These are phyloP conservation scores for Pulicaria dysenterica DNA, from an alignment of 129 eudicot species.

Conservation along the genomic window DNA sequence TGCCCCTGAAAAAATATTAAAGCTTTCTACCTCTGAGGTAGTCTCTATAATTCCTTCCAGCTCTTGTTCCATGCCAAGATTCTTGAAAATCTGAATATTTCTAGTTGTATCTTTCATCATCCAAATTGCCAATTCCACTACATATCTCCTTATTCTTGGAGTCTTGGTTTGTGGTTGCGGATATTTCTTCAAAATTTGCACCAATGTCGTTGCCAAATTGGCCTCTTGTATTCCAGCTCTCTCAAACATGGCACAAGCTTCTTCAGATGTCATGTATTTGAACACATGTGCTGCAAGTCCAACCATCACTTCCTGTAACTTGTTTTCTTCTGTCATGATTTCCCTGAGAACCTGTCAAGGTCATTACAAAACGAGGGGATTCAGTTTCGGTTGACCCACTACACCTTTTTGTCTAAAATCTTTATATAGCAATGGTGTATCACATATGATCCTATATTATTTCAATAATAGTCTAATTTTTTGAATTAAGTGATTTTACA, in stretches of 20 bases:
- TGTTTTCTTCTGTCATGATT: constrained; percentile 70
- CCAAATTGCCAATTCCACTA: constrained; percentile 75
- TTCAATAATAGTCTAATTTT: background rate
- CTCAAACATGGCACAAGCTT: constrained; percentile 51
- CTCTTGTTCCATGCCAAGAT: constrained; percentile 57
- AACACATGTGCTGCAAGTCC: constrained; percentile 75
- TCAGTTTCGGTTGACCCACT: no score
- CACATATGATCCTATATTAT: background rate
- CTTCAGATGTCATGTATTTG: constrained; percentile 54
- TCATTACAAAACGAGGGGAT: background rate
- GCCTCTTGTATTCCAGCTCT: constrained; percentile 47
- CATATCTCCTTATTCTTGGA: constrained; percentile 81
- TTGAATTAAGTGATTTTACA: background rate
- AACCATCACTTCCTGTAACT: constrained; percentile 84
- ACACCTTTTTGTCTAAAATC: background rate
- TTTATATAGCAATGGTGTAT: background rate
- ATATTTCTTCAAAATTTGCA: constrained; percentile 54
- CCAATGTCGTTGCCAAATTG: constrained; percentile 51
- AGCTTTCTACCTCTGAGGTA: constrained; percentile 85
- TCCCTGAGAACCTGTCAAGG: constrained; percentile 57
- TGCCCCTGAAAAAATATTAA: constrained; percentile 83
- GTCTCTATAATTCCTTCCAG: constrained; percentile 70
- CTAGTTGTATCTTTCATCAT: constrained; percentile 65
- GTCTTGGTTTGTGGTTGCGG: constrained; percentile 63
- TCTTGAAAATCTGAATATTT: constrained; percentile 46